These are phyloP conservation scores for Curvularia lunata DNA, from an alignment of 2,329 filamentous ascomycete genomes.

Conservation along the genomic window DNA sequence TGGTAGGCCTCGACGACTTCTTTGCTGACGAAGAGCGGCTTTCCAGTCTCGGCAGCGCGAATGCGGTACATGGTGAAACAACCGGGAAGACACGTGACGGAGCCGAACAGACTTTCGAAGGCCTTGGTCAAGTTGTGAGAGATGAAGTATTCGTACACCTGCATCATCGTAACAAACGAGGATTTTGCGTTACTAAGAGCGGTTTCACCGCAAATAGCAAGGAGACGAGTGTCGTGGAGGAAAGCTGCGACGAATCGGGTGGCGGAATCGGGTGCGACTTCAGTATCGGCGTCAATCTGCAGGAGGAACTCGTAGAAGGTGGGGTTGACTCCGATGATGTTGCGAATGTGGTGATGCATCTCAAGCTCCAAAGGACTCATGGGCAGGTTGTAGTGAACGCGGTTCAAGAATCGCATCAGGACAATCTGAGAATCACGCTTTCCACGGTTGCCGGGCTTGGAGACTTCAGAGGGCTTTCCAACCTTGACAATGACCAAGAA, in stretches of 20 bases:
- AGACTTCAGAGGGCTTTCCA: conserved; percentile 79
- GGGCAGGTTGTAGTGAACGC: conserved; percentile 93
- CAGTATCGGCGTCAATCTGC: conserved; percentile 96
- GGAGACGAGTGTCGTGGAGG: conserved; percentile 88
- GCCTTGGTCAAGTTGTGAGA: conserved; percentile 97
- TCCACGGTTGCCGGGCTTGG: conserved; percentile 86
- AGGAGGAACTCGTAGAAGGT: conserved; percentile 98
- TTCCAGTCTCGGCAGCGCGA: conserved; percentile 89
- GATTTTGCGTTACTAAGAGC: conserved; percentile 90
- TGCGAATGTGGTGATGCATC: conserved; percentile 98
- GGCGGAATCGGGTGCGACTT: conserved; percentile 86
- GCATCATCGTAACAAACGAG: conserved; percentile 97
- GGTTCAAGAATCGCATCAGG: conserved; percentile 98
- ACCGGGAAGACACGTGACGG: conserved; percentile 95
- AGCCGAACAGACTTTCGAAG: conserved; percentile 96
- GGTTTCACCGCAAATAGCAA: conserved; percentile 94
- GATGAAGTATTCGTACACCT: conserved; percentile 99
- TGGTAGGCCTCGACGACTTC: conserved; percentile 88
- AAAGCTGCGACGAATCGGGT: conserved; percentile 92
- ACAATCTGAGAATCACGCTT: conserved; percentile 99
- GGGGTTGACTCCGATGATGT: conserved; percentile 98
- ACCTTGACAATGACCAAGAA: conserved; percentile 98
- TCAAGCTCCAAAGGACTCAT: conserved; percentile 98
- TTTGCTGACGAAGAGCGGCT: conserved; percentile 93
- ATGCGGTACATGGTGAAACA: conserved; percentile 99